Base-by-base conservation (phyloP, 371 early-diverging fungal genomes). In the Mortierella sp. region DNA sequence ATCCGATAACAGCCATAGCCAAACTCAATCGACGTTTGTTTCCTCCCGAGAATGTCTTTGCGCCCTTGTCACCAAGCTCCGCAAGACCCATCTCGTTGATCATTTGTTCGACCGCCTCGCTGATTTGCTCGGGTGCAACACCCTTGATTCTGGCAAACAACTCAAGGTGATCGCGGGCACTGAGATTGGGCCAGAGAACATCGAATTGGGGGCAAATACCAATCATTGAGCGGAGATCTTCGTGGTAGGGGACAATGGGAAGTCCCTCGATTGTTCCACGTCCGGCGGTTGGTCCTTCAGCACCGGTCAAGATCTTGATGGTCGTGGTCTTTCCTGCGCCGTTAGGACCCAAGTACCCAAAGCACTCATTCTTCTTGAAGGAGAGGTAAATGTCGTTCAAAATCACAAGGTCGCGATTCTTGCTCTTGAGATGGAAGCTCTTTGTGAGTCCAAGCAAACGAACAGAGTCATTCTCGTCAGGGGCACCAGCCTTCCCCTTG, bases 321-420 rank as follows among this genome's bases (percentile, higher is more conserved):
- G 91, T 75, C 9, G 92, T 92, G 19, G 86, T 86, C 63, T 85
- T 86, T 19, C 87, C 87, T 13, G 87, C 87, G 50, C 87, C 87
- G 65, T 87, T 87, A 21, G 87, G 87, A 10, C 87, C 92, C 13
- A 94, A 72, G 28, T 92, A 82, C 6, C 93, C 93, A 85, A 93
- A 92, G 48, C 87, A 84, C 57, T 85, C 74, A 58, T 84, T 86
- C 45, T 78, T 72, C 64, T 90, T 78, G 78, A 83, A 77, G n/a
- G 83, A 64, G n/a, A 83, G 66, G 33, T 77, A 75, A 28, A 83
- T 63, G n/a, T 83, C 70, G 11, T 83, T 72, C 65, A 79, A 41
- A 32, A 83, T 70, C 9, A 72, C 61, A 10, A 69, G 61, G 15
- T 74, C 72, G 40, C 79, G 70, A 63, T 75, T 78, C 62, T 77